phyloP scores from a whole-genome alignment of 345 rosid species.

The Arabidopsis arenosa region DNA sequence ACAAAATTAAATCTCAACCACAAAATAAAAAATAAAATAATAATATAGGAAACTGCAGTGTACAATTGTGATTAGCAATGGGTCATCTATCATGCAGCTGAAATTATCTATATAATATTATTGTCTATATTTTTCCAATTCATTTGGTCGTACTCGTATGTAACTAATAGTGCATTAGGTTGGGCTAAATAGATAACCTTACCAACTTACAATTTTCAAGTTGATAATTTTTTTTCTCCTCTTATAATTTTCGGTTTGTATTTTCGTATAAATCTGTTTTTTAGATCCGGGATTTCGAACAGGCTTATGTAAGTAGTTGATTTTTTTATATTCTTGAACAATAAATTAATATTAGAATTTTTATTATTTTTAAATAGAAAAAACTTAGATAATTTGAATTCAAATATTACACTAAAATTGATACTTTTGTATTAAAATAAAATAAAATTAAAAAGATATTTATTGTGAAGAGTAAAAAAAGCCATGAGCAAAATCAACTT shows the following conservation, averaged over 20 bases:
- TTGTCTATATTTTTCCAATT: background rate
- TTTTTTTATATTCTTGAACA: too few species aligned
- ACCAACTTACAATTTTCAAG: conserved; percentile 32
- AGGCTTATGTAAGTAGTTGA: too few species aligned
- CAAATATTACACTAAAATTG: too few species aligned
- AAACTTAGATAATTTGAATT: too few species aligned
- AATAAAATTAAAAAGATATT: too few species aligned
- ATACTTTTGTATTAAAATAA: too few species aligned
- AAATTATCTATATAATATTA: background rate
- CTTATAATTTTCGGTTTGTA: too few species aligned
- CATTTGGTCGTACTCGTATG: conserved; percentile 40
- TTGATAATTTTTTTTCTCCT: too few species aligned
- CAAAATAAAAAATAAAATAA: conserved; percentile 21
- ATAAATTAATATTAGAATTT: too few species aligned
- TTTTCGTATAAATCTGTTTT: too few species aligned
- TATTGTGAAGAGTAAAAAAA: background rate
- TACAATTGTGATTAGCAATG: background rate
- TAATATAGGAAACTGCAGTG: background rate
- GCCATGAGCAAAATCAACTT: conserved; percentile 1
- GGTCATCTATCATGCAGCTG: background rate
- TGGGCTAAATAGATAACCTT: conserved; percentile 2
- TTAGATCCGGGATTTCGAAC: too few species aligned
- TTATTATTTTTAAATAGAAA: too few species aligned
- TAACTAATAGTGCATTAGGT: conserved; percentile 38
- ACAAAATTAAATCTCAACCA: conserved; percentile 21